Evolutionary conservation across 495 filamentous ascomycete species (phyloP).

Genomic region (Aspergillus carlsbadensis): DNA sequence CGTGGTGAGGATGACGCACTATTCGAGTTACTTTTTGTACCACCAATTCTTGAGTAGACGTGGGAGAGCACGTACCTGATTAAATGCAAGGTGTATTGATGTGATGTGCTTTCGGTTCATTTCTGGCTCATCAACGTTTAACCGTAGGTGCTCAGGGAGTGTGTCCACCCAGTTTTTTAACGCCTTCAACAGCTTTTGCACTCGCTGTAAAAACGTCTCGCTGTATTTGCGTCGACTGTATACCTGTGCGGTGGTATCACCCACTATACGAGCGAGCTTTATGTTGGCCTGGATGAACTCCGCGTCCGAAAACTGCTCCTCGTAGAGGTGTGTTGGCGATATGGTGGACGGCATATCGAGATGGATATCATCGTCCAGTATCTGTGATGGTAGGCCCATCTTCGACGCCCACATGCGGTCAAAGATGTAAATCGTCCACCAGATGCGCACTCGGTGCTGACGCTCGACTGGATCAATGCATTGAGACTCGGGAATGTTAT

Average conservation of each 20-base stretch:
- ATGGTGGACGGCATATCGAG: slow-evolving; percentile 43
- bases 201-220: slow-evolving; percentile 44
- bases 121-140: slow-evolving; percentile 41
- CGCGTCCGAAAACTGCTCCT: slow-evolving; percentile 42
- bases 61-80: slow-evolving; percentile 21
- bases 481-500: slow-evolving; percentile 48
- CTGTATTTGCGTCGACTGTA: slow-evolving; percentile 45
- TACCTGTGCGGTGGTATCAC: slow-evolving; percentile 41
- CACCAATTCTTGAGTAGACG: neutral
- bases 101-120: slow-evolving; percentile 38
- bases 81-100: slow-evolving; percentile 44
- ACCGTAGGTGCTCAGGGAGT: slow-evolving; percentile 37
- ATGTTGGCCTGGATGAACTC: slow-evolving; percentile 43
- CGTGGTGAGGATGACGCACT: slow-evolving; percentile 45
- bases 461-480: slow-evolving; percentile 43
- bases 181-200: slow-evolving; percentile 43
- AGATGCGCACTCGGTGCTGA: slow-evolving; percentile 45
- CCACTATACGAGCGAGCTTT: slow-evolving; percentile 41
- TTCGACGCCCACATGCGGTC: slow-evolving; percentile 49
- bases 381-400: slow-evolving; percentile 45
- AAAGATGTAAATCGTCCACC: slow-evolving; percentile 51
- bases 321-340: slow-evolving; percentile 31
- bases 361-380: slow-evolving; percentile 48
- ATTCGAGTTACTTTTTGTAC: neutral
- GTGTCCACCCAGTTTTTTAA: slow-evolving; percentile 47